Base-by-base conservation (phyloP, 1,284 basidiomycete species). In the Moesziomyces sp. region DNA sequence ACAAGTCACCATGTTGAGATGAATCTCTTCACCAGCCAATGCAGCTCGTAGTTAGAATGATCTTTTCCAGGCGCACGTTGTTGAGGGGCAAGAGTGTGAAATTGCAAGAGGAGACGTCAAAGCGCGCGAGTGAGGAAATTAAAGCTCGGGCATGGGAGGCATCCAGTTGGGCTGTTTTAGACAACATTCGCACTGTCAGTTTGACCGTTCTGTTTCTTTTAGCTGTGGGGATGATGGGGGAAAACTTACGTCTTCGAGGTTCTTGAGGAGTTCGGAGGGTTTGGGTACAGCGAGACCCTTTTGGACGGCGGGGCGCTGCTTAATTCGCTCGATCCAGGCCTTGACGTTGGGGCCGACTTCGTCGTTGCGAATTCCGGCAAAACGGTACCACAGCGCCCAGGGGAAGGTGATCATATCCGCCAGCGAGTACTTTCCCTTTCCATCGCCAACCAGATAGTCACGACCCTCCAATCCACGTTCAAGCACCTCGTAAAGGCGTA, bases 361-460 rank as follows among this genome's bases (percentile, higher is more conserved):
- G 11, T 76, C 65, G 42, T 63, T n/a, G 28, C 34, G 34, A 47
- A 73, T 57, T 7, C 69, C 70, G 10, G 65, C 62, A 35, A 66
- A 65, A 1, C 62, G 64, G 48, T 57, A 60, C 57, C 65, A 67
- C 7, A 63, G 50, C 1, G 61, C 66, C 78, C 78, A 80, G 19
- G 73, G 70, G 54, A 63, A 80, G 45, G 24, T 48, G 51, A 74
- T 62, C 42, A 74, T 72, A 54, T 79, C 77, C 21, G 77, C 77
- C 19, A 80, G 58, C 19, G 66, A 67, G 62, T 74, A 78, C 50
- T 78, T 76, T 30, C 76, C 76, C 40, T 68, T 69, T 4, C 74
- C 76, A 3, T 75, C 70, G 14, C 78, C 78, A 9, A 80, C 78
- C 16, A 80, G 70, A 46, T 74, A 80, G 38, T 80, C 76, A 16